A percentile compares a stretch with the other conserved stretches of the same genome.
These are phyloP conservation scores for Aspergillus incahuasiensis DNA, from an alignment of 495 filamentous ascomycete species.

Conservation along the genomic window DNA sequence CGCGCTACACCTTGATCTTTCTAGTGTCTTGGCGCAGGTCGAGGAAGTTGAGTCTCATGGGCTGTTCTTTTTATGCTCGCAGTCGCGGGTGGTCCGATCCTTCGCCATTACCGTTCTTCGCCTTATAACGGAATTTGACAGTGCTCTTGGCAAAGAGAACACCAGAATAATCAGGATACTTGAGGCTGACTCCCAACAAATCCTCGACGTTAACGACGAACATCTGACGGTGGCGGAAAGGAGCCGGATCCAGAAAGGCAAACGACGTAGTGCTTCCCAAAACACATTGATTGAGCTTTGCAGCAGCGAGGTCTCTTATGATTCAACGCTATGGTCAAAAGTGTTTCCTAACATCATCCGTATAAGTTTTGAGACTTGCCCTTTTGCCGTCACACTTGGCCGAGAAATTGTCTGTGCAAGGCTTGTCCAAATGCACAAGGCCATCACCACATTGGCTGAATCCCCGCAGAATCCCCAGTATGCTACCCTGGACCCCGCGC, in stretches of 20 bases:
- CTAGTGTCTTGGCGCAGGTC: conserved; percentile 81
- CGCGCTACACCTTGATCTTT: conserved; percentile 76
- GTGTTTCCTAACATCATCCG: conserved; percentile 94
- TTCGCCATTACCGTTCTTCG: conserved; percentile 91
- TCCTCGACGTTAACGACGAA: conserved; percentile 90
- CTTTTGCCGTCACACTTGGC: conserved; percentile 82
- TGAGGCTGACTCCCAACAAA: conserved; percentile 80
- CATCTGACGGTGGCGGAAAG: conserved; percentile 87
- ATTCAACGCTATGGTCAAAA: conserved; percentile 94
- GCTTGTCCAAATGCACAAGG: conserved; percentile 85
- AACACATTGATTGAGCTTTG: conserved; percentile 90
- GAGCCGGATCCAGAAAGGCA: conserved; percentile 85
- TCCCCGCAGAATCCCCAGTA: conserved; percentile 58
- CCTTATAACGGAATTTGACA: conserved; percentile 90
- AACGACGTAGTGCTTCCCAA: conserved; percentile 76
- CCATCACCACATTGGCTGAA: conserved; percentile 72
- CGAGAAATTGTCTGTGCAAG: conserved; percentile 88
- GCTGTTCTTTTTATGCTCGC: conserved; percentile 96
- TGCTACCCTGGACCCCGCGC: conserved; percentile 50
- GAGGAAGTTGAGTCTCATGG: conserved; percentile 97
- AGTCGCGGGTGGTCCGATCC: conserved; percentile 79
- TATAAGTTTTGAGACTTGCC: conserved; percentile 84
- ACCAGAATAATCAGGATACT: conserved; percentile 83
- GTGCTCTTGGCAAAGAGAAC: conserved; percentile 75
- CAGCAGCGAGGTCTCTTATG: conserved; percentile 91